Evolutionary conservation across 495 filamentous ascomycete genomes (phyloP), one percentile per base, ranked within the genome.

Genomic region (Neurospora sp.): DNA sequence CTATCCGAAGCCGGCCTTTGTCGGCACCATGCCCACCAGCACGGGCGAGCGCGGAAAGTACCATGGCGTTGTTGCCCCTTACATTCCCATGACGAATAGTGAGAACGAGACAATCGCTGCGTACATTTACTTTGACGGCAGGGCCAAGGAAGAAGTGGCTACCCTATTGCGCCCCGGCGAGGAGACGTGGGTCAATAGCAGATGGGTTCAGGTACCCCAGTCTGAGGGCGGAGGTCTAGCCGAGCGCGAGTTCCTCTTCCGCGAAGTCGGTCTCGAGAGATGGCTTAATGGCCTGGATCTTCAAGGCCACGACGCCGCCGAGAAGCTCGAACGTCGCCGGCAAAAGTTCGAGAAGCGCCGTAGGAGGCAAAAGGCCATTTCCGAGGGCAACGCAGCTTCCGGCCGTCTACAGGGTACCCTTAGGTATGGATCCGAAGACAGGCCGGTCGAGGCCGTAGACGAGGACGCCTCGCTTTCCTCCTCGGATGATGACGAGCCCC

Each of bases 111-210:
- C 96, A 3, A 93, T 99, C 71, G 96, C 96, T 20, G 96, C 96
- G 14, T 99, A 99, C 79, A 98, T 99, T 73, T 98, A 98, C 84
- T 99, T 99, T 78, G 96, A 99, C 81, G 96, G 96, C 14, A 86
- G 96, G 69, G 87, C 89, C 39, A 98, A 99, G 82, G 96, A 99
- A 77, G 96, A 99, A 81, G 97, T 98, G 18, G 96, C 96, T 72
- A 99, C 96, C 40, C 83, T 99, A 54, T 85, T 99, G 41, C 88
- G 96, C 72, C 90, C 94, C 23, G 96, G 96, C 54, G 96, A 98
- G 75, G 96, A 99, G 82, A 99, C 96, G 0, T 99, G 96, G 96
- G 97, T 99, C 35, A 98, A 97, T 76, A 97, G 94, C 11, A 86
- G 96, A 79, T 99, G 96, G 96, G 96, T 99, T 74, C 93, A 95